Base-by-base conservation (phyloP, 2,329 filamentous ascomycete species). In the Colletotrichum liaoningense region DNA sequence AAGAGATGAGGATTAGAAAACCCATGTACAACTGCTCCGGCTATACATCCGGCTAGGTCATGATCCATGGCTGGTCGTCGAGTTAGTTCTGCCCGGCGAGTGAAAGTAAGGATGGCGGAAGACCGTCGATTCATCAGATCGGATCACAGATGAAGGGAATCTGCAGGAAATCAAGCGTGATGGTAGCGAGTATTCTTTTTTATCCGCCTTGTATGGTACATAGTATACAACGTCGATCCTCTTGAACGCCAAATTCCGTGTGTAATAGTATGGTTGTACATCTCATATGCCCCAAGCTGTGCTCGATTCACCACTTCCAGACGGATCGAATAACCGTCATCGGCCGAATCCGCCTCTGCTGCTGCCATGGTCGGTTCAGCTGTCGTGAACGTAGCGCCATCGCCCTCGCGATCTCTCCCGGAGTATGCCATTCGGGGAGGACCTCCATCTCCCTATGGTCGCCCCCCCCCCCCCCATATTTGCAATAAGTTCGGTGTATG, bases 171-270 rank as follows among this genome's bases (percentile, higher is more conserved):
- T 64, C n/a, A 52, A 33, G 14, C 38, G 24, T 46, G 26, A 57
- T 28, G 64, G 24, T 54, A 35, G 69, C 63, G 22, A 57, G 26
- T 19, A 9, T 28, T 35, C 19, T 9, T 22, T n/a, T n/a, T 11
- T 11, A 30, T 28, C 33, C 33, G 63, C 69, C 63, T 16, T 35
- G 49, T 74, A 74, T 73, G 30, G 30, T 68, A 74, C 69, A 73
- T 70, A 54, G 49, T 74, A 63, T 68, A 73, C 69, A 73, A 62
- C 67, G 57, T 12, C 63, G 52, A 57, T 68, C 46, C 46, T 69
- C 66, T 73, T 30, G 30, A 73, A 73, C 71, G 56, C 67, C 71
- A 54, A 68, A 46, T 62, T 42, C 59, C n/a, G 38, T 63, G 58
- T 71, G 56, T 56, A 54, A 38, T 38, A 24, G 12, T 62, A 42